Percentiles rank a stretch among this genome's conserved stretches.
phyloP scores from a whole-genome alignment of 305 asterid genomes.

The Fraxinus nigra region DNA sequence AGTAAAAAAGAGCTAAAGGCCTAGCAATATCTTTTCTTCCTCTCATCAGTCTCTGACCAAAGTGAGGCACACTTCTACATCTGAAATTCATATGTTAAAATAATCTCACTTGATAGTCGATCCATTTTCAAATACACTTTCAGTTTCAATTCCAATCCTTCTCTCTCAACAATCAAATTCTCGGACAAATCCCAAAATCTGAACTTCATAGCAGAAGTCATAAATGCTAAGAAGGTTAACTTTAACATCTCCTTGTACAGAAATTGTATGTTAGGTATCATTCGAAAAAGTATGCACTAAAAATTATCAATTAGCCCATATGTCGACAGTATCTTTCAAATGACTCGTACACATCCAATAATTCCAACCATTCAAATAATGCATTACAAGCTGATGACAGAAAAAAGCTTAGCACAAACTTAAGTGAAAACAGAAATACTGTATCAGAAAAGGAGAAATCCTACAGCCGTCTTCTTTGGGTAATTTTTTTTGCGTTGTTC shows the following conservation, averaged over 20 bases:
- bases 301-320: background rate
- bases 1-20: background rate
- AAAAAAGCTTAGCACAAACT: background rate
- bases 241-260: background rate
- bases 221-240: background rate
- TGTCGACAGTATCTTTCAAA: conserved; percentile 15
- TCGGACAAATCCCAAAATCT: background rate
- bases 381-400: conserved; percentile 1
- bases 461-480: background rate
- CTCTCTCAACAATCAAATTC: background rate
- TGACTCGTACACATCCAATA: background rate
- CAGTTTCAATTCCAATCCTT: background rate
- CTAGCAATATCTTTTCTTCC: background rate
- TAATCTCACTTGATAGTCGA: background rate
- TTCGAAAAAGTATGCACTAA: background rate
- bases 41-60: background rate
- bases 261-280: background rate
- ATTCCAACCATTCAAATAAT: conserved; percentile 4
- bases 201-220: background rate
- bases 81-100: background rate
- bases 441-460: background rate
- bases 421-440: background rate
- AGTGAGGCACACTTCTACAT: conserved; percentile 1
- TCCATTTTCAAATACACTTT: background rate
- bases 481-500: background rate